phyloP scores from a whole-genome alignment of 306 rosid genomes.

The Quercus agrifolia region DNA sequence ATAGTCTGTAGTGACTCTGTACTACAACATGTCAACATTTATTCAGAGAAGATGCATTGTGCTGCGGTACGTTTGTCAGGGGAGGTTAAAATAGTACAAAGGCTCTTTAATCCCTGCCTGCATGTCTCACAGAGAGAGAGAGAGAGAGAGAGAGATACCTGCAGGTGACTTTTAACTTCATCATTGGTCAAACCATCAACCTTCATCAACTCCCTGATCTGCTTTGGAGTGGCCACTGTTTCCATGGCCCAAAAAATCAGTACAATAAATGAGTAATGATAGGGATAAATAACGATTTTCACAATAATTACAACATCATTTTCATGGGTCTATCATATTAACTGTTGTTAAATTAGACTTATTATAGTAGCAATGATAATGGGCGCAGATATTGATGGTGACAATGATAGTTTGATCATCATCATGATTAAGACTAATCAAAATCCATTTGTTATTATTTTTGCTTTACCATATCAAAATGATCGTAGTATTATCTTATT shows the following conservation, averaged over 20 bases:
- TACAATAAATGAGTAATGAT: not conserved
- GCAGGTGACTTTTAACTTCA: constrained; percentile 99
- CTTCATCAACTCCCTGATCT: constrained; percentile 98
- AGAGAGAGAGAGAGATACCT: constrained; percentile 45
- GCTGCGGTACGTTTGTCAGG: constrained; percentile 31
- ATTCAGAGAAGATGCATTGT: constrained; percentile 14
- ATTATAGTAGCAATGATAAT: not conserved
- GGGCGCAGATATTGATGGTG: not conserved
- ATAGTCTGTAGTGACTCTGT: not conserved
- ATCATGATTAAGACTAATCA: not conserved
- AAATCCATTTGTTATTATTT: too few relatives aligned
- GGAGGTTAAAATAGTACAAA: constrained; percentile 11
- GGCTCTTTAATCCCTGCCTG: constrained; percentile 13
- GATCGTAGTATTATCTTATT: not conserved
- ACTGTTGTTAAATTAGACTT: too few relatives aligned
- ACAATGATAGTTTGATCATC: not conserved
- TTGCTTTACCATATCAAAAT: not conserved
- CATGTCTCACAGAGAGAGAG: constrained; percentile 2
- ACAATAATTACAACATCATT: too few relatives aligned
- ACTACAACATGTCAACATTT: not conserved
- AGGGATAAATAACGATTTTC: too few relatives aligned
- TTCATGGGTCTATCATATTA: too few relatives aligned
- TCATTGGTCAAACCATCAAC: constrained; percentile 99
- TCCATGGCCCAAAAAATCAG: not conserved
- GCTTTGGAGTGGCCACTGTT: constrained; percentile 97